These are phyloP conservation scores for Lichtheimia ornata DNA, from an alignment of 371 early-diverging fungal genomes.

Conservation along the genomic window DNA sequence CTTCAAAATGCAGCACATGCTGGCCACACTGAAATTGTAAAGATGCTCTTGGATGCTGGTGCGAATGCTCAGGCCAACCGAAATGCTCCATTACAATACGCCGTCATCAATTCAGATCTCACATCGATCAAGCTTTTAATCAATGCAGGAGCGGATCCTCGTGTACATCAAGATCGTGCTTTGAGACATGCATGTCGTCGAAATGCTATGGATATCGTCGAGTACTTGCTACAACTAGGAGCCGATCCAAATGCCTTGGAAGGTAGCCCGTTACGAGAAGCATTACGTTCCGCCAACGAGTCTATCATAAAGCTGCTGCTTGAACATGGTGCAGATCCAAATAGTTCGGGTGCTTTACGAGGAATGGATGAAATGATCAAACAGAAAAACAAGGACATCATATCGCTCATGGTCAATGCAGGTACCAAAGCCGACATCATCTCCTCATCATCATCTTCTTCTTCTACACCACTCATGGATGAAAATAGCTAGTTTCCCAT, in stretches of 20 bases:
- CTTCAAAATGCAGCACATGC: slow-evolving; percentile 37
- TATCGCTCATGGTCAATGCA: neutral
- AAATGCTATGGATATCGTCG: slow-evolving; percentile 8
- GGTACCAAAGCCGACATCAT: neutral
- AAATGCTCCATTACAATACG: slow-evolving; percentile 26
- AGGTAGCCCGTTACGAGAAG: slow-evolving; percentile 25
- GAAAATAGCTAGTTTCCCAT: too few relatives aligned
- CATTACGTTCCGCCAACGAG: slow-evolving; percentile 13
- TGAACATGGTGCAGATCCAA: slow-evolving; percentile 29
- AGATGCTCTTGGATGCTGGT: slow-evolving; percentile 26
- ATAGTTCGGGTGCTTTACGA: slow-evolving; percentile 18
- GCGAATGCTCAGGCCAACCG: slow-evolving; percentile 30
- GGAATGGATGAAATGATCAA: slow-evolving; percentile 14
- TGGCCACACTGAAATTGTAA: slow-evolving; percentile 21
- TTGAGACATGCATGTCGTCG: slow-evolving; percentile 21
- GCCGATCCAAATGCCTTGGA: slow-evolving; percentile 13
- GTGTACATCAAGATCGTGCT: slow-evolving; percentile 25
- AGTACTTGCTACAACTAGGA: slow-evolving; percentile 9
- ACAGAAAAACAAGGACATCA: neutral
- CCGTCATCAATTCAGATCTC: slow-evolving; percentile 17
- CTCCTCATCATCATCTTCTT: neutral
- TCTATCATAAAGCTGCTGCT: slow-evolving; percentile 14
- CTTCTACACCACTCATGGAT: neutral
- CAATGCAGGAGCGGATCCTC: slow-evolving; percentile 28
- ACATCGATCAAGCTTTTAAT: slow-evolving; percentile 16